These are phyloP conservation scores for Lepidium aucheri DNA, from an alignment of 345 rosid genomes.

Conservation along the genomic window DNA sequence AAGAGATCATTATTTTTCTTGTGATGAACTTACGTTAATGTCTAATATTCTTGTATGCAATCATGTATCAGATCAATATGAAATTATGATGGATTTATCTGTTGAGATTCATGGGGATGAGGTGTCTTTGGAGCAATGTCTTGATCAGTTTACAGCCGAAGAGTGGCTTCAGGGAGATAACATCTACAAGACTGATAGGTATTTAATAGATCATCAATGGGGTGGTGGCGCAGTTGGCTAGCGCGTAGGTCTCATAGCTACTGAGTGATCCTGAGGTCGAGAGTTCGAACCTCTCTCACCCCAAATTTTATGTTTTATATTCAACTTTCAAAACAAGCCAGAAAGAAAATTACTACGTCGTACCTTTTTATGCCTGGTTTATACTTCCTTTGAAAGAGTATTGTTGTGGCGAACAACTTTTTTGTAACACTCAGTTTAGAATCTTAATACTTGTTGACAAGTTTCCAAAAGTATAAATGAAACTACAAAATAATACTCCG, in stretches of 20 bases:
- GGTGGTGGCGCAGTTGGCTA: slow-evolving; percentile 98
- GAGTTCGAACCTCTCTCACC: slow-evolving; percentile 95
- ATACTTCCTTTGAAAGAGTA: no score
- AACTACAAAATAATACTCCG: no score
- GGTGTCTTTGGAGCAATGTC: slow-evolving; percentile 86
- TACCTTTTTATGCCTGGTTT: no score
- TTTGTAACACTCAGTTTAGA: no score
- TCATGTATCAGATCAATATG: slow-evolving; percentile 75
- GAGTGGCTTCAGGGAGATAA: slow-evolving; percentile 97
- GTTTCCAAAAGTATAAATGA: no score
- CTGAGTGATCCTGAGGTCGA: slow-evolving; percentile 91
- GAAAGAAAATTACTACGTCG: no score
- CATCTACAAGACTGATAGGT: slow-evolving; percentile 97
- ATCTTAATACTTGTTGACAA: no score
- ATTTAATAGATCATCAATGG: slow-evolving; percentile 43
- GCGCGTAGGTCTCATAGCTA: slow-evolving; percentile 97
- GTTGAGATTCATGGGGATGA: slow-evolving; percentile 96
- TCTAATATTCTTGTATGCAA: slow-evolving; percentile 31
- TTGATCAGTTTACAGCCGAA: slow-evolving; percentile 69
- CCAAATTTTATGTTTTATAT: no score
- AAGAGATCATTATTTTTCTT: neutral
- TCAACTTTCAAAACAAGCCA: no score
- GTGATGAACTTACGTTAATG: neutral
- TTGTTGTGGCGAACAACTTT: no score
- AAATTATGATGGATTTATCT: slow-evolving; percentile 96